Evolutionary conservation across 2,329 filamentous ascomycete species (phyloP), one percentile per base, ranked within the genome.

Genomic region (Alternaria gansuensis): DNA sequence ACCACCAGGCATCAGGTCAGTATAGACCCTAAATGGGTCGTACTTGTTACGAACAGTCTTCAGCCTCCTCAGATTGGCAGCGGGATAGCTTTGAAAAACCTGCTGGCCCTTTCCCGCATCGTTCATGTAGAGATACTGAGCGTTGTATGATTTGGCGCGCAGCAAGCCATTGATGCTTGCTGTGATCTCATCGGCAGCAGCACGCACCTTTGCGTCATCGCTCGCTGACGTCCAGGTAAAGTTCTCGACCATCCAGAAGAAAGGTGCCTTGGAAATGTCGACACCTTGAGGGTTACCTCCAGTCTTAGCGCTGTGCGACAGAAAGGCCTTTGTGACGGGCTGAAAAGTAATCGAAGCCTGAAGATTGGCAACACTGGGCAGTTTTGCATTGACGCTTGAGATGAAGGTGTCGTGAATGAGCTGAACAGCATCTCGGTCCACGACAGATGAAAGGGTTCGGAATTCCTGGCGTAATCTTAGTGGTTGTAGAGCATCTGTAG

Each of bases 31-130:
- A 2, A 62, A 53, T 3, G 71, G 72, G 51, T 78, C 75, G 34
- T 75, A 76, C 56, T 71, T 69, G 2, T 56, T 50, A 40, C 75
- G 73, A 43, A 77, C 67, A 39, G 50, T 21, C 51, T 74, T 63
- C 51, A 78, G 40, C 41, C 57, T 65, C 49, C 61, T 51, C 26
- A 77, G 37, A 56, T 76, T 76, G 3, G 58, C 57, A n/a, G 65
- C 67, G 17, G 68, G 70, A 48, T 76, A 78, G 34, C 67, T 66
- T 8, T 64, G 54, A 23, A 73, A 73, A 5, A 73, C 56, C 1
- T 62, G 64, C 51, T 71, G 70, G 14, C 67, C 63, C 39, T 64
- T 63, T n/a, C 73, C 69, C 3, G 66, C 65, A 51, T 77, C 65
- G 31, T 71, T 70, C 53, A 70, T 63, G 36, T 68, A 71, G 1